Conservation (phyloP, 1,284 basidiomycete species). For the Irpex sp. region DNA sequence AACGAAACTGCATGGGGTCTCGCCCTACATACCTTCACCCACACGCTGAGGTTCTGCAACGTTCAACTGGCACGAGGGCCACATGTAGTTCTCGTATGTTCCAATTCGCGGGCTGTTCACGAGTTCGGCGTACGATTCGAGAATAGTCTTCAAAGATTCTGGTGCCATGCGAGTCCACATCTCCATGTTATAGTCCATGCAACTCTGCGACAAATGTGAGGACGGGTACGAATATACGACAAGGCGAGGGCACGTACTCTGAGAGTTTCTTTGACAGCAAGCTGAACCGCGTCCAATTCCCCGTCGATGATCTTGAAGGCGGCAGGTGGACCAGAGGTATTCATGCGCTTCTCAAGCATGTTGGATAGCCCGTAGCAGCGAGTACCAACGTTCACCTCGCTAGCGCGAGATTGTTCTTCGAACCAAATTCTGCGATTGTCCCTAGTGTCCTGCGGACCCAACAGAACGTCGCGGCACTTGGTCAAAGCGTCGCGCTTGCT, state of each 20-base stretch:
- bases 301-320: not conserved
- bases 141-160: not conserved
- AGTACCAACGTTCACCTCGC: not conserved
- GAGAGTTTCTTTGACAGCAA: not conserved
- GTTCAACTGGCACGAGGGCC: not conserved
- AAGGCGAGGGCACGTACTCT: not conserved
- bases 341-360: not conserved
- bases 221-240: not conserved
- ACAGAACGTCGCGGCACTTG: not conserved
- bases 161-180: not conserved
- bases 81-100: not conserved
- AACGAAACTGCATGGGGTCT: not conserved
- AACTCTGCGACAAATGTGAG: not conserved
- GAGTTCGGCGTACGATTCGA: not conserved
- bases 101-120: not conserved
- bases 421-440: not conserved
- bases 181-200: not conserved
- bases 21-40: not conserved
- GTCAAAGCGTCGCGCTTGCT: not conserved
- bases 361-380: not conserved
- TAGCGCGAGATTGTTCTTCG: not conserved
- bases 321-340: not conserved
- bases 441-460: not conserved
- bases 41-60: not conserved
- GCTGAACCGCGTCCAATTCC: not conserved